These are phyloP conservation scores for Aspergillus japonicus DNA, from an alignment of 2,329 filamentous ascomycete species.

Conservation along the genomic window DNA sequence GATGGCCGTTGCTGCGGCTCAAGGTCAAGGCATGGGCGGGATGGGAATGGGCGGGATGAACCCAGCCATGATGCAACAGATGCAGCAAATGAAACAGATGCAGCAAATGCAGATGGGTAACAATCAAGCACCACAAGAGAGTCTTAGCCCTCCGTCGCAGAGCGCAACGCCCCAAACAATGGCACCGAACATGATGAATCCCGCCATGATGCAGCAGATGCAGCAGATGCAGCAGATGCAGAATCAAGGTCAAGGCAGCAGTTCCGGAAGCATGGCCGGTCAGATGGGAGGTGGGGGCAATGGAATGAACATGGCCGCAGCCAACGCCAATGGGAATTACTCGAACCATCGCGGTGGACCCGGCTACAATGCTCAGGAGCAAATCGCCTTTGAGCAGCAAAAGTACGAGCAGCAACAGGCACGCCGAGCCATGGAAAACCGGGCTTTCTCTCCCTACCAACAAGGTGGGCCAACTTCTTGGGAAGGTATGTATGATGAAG, in stretches of 20 bases:
- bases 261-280: constrained; percentile 33
- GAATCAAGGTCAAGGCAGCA: constrained; percentile 37
- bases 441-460: constrained; percentile 45
- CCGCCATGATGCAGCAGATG: constrained; percentile 73
- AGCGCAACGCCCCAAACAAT: constrained; percentile 56
- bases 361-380: constrained; percentile 67
- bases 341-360: constrained; percentile 47
- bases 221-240: constrained; percentile 63
- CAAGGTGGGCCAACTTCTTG: constrained; percentile 75
- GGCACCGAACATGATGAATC: constrained; percentile 60
- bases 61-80: constrained; percentile 71
- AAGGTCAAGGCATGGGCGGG: constrained; percentile 42
- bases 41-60: constrained; percentile 68
- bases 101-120: constrained; percentile 51
- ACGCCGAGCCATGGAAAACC: constrained; percentile 50
- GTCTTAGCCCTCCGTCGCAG: constrained; percentile 37
- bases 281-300: constrained; percentile 32
- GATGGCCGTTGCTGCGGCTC: constrained; percentile 59
- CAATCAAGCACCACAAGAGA: constrained; percentile 31
- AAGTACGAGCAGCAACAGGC: constrained; percentile 72
- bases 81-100: constrained; percentile 66
- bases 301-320: constrained; percentile 37
- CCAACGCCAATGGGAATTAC: constrained; percentile 41
- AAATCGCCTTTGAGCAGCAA: constrained; percentile 73
- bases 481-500: constrained; percentile 98